phyloP scores from a whole-genome alignment of 768 basidiomycete species.

The Multifurca ochricompacta region DNA sequence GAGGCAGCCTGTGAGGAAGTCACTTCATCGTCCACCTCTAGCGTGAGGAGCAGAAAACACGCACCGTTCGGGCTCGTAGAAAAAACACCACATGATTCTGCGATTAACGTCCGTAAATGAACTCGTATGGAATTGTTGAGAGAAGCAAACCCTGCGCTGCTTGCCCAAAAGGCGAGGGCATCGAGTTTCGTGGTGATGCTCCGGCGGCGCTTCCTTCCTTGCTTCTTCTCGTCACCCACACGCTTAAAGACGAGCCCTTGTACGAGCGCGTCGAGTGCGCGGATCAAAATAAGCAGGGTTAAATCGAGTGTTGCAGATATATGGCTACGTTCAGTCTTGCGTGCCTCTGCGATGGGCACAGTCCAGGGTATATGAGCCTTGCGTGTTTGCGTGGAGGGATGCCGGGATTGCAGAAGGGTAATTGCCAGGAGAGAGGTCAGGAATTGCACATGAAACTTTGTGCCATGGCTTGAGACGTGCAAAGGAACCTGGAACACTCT shows the following conservation, averaged over 20 bases:
- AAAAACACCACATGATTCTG: conserved; percentile 89
- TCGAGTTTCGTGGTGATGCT: conserved; percentile 46
- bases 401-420: conserved; percentile 47
- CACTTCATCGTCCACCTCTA: background rate
- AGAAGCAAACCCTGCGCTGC: conserved; percentile 56
- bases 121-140: background rate
- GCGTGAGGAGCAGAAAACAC: background rate
- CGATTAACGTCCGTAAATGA: background rate
- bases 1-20: conserved; percentile 39
- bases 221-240: conserved; percentile 24
- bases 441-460: conserved; percentile 52
- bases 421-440: conserved; percentile 52
- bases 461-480: conserved; percentile 30
- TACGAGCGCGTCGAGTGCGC: conserved; percentile 56
- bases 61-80: conserved; percentile 67
- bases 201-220: conserved; percentile 28
- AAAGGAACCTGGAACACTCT: background rate
- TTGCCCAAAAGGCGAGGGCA: conserved; percentile 67
- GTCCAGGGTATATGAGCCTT: conserved; percentile 25
- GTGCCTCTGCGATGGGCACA: conserved; percentile 10
- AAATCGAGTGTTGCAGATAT: conserved; percentile 58
- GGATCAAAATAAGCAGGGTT: conserved; percentile 57
- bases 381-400: conserved; percentile 28
- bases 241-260: conserved; percentile 41
- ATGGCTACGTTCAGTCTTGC: background rate